Conservation (phyloP, 2,329 filamentous ascomycete genomes). For the Talaromyces sp. region DNA sequence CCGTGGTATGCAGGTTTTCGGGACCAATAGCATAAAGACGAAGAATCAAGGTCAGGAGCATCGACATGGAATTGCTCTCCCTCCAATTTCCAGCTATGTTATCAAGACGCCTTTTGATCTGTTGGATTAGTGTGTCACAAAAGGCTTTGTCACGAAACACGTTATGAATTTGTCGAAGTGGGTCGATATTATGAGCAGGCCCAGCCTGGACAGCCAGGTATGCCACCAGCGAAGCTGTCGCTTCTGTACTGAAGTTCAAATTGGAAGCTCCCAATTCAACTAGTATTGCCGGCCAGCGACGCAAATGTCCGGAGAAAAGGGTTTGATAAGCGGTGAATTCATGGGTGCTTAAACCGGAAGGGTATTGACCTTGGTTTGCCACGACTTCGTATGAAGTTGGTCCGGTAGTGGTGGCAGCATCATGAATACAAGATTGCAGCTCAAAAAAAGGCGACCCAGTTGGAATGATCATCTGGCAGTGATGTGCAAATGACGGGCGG, state of each 20-base stretch:
- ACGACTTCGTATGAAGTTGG: slow-evolving; percentile 48
- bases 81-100: slow-evolving; percentile 52
- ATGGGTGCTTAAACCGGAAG: slow-evolving; percentile 38
- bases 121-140: slow-evolving; percentile 41
- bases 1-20: slow-evolving; percentile 14
- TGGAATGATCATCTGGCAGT: neutral
- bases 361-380: slow-evolving; percentile 43
- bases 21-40: slow-evolving; percentile 29
- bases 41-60: slow-evolving; percentile 47
- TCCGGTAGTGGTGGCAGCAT: slow-evolving; percentile 23
- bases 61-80: slow-evolving; percentile 53
- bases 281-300: slow-evolving; percentile 45
- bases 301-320: slow-evolving; percentile 37
- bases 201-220: slow-evolving; percentile 53
- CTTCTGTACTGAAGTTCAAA: slow-evolving; percentile 55
- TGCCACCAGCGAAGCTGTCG: slow-evolving; percentile 44
- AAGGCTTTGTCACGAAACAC: slow-evolving; percentile 47
- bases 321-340: slow-evolving; percentile 45
- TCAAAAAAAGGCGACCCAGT: neutral
- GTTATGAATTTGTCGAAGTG: slow-evolving; percentile 43
- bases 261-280: slow-evolving; percentile 47
- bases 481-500: neutral
- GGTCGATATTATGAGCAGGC: slow-evolving; percentile 29
- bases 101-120: slow-evolving; percentile 42
- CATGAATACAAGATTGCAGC: slow-evolving; percentile 9